Evolutionary conservation across 345 rosid genomes (phyloP), one percentile per base, ranked within the genome.

Genomic region (Salix udensis): DNA sequence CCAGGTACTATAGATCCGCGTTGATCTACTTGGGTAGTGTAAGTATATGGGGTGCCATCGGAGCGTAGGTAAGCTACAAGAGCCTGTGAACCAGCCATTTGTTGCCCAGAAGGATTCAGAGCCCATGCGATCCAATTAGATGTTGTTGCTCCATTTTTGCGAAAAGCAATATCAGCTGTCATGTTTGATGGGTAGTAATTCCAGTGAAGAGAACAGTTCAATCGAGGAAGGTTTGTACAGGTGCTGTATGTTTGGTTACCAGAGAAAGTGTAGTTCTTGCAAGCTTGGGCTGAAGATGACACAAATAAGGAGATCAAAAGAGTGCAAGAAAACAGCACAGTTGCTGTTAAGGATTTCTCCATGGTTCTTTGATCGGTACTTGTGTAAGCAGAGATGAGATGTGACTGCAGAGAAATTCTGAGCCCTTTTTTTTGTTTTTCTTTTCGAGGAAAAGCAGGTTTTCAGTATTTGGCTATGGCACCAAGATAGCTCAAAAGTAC

Each of bases 141-240:
- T 1, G 88, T 5, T 1, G 80, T 0, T 24, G 92, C 83, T 34
- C 84, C 77, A 0, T 81, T 77, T 65, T 79, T 88, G 18, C 98
- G 88, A 80, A 80, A 92, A 0, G 97, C 97, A 5, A 94, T 58
- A 0, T 89, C 87, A n/a, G 84, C 90, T 34, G 87, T 83, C 24
- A 50, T 34, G 37, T 84, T 84, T 24, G 84, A 67, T 6, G 77
- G 65, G 62, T 82, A 16, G 77, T 75, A 88, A 14, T 70, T 91
- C 96, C 96, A 94, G 78, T 94, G 93, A 31, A 94, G 89, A 78
- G 30, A 90, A 16, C 91, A 85, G 67, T 76, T 90, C 26, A 92
- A 80, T 9, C 74, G 84, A 0, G 87, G 42, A 21, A 94, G 96
- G 44, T 71, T 74, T 13, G 8, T 68, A 73, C 98, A 94, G 13